Evolutionary conservation across 2,329 filamentous ascomycete species (phyloP), one percentile per base, ranked within the genome.

Genomic region (Fusarium sp.): DNA sequence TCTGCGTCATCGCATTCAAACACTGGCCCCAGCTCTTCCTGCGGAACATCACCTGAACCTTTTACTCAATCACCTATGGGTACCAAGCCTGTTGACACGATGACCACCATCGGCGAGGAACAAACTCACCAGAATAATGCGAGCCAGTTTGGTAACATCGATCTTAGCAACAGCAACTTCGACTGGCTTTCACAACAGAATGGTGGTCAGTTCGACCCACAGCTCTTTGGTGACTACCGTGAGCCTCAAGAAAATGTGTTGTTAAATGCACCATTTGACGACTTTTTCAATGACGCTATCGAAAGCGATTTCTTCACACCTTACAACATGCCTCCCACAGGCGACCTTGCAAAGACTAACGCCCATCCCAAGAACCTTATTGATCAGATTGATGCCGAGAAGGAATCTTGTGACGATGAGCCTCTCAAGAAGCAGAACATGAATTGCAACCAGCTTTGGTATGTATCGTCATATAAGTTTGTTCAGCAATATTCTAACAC

Each of bases 391-490:
- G 94, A 97, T 74, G 89, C 88, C 17, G 82, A 89, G 63, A 90
- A 93, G 77, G 87, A 93, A 57, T 84, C 88, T 6, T 85, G 90
- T 10, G 88, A 90, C 7, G 91, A 95, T 9, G 90, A 91, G 35
- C 77, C 84, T 40, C 80, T 89, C 6, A 74, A 78, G 64, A 65
- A 75, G 32, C 84, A 90, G 70, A 85, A 93, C 75, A 84, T 97
- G 73, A 93, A 88, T 62, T 97, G 94, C 81, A 94, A 92, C 72
- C 94, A 96, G 77, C 94, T 98, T 51, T 98, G 95, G 95, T 97
- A 87, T 76, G 92, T 83, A 50, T 14, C 25, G 17, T 20, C 9
- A 17, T 4, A 3, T 3, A 43, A 27, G n/a, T 8, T 8, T 20
- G n/a, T 25, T 23, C 3, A 23, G 55, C 17, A 2, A 20, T 9